These are phyloP conservation scores for Colletotrichum trifolii DNA, from an alignment of 2,329 filamentous ascomycete species.

Conservation along the genomic window DNA sequence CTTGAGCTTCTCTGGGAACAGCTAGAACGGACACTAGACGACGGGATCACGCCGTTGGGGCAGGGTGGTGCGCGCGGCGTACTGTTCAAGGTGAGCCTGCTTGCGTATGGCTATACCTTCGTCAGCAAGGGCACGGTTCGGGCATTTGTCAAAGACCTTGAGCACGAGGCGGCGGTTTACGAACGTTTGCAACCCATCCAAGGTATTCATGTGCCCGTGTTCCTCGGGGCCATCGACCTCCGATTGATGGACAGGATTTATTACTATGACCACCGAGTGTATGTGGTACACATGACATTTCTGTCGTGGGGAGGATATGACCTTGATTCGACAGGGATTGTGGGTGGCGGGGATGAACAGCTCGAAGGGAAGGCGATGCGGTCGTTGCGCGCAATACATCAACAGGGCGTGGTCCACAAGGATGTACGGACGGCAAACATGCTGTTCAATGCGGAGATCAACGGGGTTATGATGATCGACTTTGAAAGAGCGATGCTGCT, in stretches of 20 bases:
- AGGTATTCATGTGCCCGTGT: constrained; percentile 52
- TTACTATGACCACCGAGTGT: constrained; percentile 46
- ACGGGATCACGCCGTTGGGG: no score
- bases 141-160: constrained; percentile 47
- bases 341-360: neutral
- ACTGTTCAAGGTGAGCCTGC: no score
- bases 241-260: constrained; percentile 44
- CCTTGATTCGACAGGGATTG: neutral
- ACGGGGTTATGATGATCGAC: constrained; percentile 46
- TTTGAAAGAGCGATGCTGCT: constrained; percentile 45
- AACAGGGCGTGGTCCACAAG: constrained; percentile 41
- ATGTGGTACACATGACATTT: constrained; percentile 47
- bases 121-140: constrained; percentile 52
- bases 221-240: constrained; percentile 52
- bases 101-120: no score
- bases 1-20: constrained; percentile 46
- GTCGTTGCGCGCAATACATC: constrained; percentile 40
- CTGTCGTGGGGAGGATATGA: constrained; percentile 48
- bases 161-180: constrained; percentile 49
- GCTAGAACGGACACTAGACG: constrained; percentile 43
- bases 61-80: no score
- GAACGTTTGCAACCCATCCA: no score
- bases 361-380: constrained; percentile 33
- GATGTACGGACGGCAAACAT: constrained; percentile 43
- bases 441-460: constrained; percentile 39